Evolutionary conservation across 768 basidiomycete genomes (phyloP).

Genomic region (Suillus hirtellus): DNA sequence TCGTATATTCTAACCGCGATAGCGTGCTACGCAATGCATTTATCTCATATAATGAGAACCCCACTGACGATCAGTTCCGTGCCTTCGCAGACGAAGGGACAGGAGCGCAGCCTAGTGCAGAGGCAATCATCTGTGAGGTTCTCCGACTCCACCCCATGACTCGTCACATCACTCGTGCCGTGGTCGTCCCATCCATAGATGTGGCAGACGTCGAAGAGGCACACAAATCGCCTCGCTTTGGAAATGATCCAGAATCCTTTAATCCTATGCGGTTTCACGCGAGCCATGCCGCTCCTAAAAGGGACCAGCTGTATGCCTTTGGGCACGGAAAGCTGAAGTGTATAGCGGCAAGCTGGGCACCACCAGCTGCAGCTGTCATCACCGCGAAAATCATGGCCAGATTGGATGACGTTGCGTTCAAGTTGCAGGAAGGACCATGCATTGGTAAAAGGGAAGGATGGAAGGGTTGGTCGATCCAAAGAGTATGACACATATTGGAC

Average conservation of each 20-base stretch:
- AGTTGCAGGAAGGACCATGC: slow-evolving; percentile 28
- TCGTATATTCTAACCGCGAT: slow-evolving; percentile 26
- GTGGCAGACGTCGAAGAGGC: slow-evolving; percentile 27
- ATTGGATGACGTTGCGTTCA: slow-evolving; percentile 23
- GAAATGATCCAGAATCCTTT: slow-evolving; percentile 30
- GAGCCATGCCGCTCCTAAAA: slow-evolving; percentile 17
- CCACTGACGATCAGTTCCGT: slow-evolving; percentile 33
- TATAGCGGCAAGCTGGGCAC: slow-evolving; percentile 50
- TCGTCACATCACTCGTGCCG: slow-evolving; percentile 41
- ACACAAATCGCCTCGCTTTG: slow-evolving; percentile 41
- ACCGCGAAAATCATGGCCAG: slow-evolving; percentile 38
- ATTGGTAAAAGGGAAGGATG: slow-evolving; percentile 44
- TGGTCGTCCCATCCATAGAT: slow-evolving; percentile 11
- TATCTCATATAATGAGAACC: slow-evolving; percentile 29
- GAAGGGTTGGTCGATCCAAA: slow-evolving; percentile 36
- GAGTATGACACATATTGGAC: background rate
- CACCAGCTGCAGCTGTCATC: slow-evolving; percentile 47
- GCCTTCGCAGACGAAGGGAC: slow-evolving; percentile 6
- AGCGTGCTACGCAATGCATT: slow-evolving; percentile 26
- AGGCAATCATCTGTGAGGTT: slow-evolving; percentile 42
- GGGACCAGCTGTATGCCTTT: slow-evolving; percentile 41
- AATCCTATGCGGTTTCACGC: slow-evolving; percentile 38
- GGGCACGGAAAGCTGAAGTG: slow-evolving; percentile 46
- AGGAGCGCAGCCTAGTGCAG: slow-evolving; percentile 30
- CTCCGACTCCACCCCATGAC: slow-evolving; percentile 57